Percentiles rank a stretch among this genome's conserved stretches.
Evolutionary conservation across 2,329 filamentous ascomycete genomes (phyloP).

Genomic region (Pseudogymnoascus sp.): DNA sequence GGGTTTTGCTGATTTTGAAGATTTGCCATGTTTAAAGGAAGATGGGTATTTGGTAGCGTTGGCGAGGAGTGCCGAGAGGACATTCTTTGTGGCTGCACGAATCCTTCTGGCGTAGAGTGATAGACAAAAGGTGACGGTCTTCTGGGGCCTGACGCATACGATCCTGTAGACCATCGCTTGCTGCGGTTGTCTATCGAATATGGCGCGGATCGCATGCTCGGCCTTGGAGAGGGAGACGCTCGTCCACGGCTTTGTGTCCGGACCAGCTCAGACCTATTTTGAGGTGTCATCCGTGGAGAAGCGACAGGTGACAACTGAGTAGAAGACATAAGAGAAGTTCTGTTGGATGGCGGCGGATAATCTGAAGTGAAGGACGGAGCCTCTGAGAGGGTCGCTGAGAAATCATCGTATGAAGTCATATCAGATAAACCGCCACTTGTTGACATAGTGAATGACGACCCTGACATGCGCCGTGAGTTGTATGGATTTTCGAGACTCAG

Average conservation of each 20-base stretch:
- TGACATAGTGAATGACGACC: conserved; percentile 66
- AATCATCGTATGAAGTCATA: conserved; percentile 63
- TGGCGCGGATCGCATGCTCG: conserved; percentile 58
- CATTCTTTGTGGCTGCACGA: conserved; percentile 46
- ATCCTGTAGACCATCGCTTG: conserved; percentile 73
- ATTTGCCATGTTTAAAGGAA: conserved; percentile 39
- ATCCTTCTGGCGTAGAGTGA: conserved; percentile 51
- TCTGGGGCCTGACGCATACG: conserved; percentile 51
- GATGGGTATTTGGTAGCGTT: conserved; percentile 35
- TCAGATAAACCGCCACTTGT: conserved; percentile 57
- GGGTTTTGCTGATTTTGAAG: conserved; percentile 48
- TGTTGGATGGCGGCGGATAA: conserved; percentile 52
- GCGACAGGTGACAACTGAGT: conserved; percentile 65
- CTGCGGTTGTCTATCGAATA: conserved; percentile 61
- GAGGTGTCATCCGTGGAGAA: conserved; percentile 58
- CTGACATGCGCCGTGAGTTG: conserved; percentile 56
- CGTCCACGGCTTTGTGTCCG: conserved; percentile 59
- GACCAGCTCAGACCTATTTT: conserved; percentile 52
- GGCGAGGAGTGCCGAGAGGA: conserved; percentile 43
- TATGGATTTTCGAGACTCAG: conserved; percentile 43
- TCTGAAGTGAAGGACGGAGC: conserved; percentile 57
- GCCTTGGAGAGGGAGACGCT: conserved; percentile 63
- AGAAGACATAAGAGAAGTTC: conserved; percentile 62
- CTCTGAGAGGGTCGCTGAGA: conserved; percentile 57
- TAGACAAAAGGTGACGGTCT: conserved; percentile 55